Evolutionary conservation across 2,329 filamentous ascomycete genomes (phyloP), one percentile per base, ranked within the genome.

Genomic region (Septoria linicola): DNA sequence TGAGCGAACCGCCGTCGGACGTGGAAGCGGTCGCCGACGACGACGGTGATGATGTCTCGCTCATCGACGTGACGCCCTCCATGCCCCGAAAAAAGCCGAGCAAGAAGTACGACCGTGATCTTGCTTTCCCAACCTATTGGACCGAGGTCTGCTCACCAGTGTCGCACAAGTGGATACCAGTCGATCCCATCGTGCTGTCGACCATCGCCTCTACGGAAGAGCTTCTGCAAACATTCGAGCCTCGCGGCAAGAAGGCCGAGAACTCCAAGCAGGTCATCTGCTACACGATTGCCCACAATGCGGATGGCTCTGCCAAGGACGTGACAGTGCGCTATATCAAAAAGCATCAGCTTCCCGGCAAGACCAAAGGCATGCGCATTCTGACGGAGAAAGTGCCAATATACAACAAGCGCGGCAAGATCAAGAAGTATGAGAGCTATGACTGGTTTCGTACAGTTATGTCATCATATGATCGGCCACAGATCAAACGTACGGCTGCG

Each of bases 271-370:
- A 97, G 68, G 82, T 95, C 10, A 89, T 96, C 64, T 88, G 88
- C 39, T 99, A 99, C 64, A 80, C 95, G 2, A 76, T 97, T 16
- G 91, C 87, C 0, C 89, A 88, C 69, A 89, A 88, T 0, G 72
- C 81, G 2, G 91, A 97, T 65, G 89, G 88, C 2, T 91, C 89
- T 0, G 91, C 89, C 10, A 97, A 97, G 67, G 93, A 99, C 66
- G 87, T 99, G 13, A 99, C 93, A 0, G 84, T 93, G 8, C 82
- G 93, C 21, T 99, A 99, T 68, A 74, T 99, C 6, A 91, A 86
- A 63, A 82, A 85, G 17, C 87, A 87, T 51, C 79, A 86, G 46
- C 84, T 90, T 67, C 93, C 93, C 0, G 92, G 93, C 3, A 87
- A 90, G 60, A 95, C 92, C 0, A 97, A 96, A 66, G 89, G 91